A percentile compares a stretch with the other conserved stretches of the same genome.
phyloP scores from a whole-genome alignment of 2,329 filamentous ascomycete species.

The Exophiala viscosa region DNA sequence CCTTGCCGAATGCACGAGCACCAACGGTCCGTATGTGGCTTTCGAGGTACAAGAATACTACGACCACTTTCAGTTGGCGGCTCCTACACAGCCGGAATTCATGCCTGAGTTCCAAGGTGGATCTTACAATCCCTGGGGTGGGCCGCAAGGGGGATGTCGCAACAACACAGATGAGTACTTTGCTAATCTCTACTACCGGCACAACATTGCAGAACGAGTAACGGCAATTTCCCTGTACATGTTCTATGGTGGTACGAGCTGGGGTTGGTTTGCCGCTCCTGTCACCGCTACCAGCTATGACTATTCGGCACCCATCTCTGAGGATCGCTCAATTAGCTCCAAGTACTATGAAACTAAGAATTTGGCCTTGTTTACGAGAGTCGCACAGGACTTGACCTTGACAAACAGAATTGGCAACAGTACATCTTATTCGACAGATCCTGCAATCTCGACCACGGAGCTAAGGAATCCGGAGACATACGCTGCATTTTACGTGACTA shows the following conservation, averaged over 20 bases:
- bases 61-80: background rate
- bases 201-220: background rate
- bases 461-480: background rate
- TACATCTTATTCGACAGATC: background rate
- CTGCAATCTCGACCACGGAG: background rate
- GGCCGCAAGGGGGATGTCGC: background rate
- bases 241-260: background rate
- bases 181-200: background rate
- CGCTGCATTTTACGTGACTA: background rate
- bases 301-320: background rate
- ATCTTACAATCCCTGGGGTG: background rate
- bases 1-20: background rate
- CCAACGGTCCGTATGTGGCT: background rate
- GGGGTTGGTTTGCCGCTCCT: background rate
- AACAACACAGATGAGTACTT: background rate
- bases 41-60: background rate
- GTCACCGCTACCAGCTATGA: background rate
- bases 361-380: background rate
- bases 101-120: background rate
- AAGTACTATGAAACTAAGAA: background rate
- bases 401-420: background rate
- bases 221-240: background rate
- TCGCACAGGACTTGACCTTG: background rate
- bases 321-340: background rate
- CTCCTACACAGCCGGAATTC: background rate